Base-by-base conservation (phyloP, 768 basidiomycete genomes). In the Pleurotus tuber-regium region DNA sequence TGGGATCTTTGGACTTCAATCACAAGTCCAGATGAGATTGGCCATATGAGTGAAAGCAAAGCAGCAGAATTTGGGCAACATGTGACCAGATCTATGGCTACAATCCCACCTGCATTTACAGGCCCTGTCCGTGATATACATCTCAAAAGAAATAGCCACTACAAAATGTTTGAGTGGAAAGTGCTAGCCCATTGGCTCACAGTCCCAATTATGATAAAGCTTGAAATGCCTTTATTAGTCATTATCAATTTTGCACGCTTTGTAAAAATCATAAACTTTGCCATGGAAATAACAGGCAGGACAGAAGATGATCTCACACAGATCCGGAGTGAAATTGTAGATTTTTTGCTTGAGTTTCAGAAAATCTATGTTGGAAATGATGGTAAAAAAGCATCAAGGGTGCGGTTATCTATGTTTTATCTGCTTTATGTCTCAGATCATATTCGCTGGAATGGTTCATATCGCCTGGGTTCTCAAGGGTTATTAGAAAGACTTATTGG, bases 151-250 rank as follows among this genome's bases (percentile, higher is more conserved):
- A 66, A 70, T 19, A 70, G 67, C 43, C 68, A 69, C 46, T 70
- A 69, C 52, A 71, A 70, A 48, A 59, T 63, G 0, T 71, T 63
- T 54, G 66, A 68, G 57, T 70, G 64, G 65, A 71, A 69, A 66
- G 67, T 63, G 21, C 49, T 71, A 1, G 24, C 66, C 2, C 67
- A 71, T 41, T 70, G 70, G 68, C 69, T 64, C 47, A 56, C 68
- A 39, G n/a, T 69, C 14, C 67, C 67, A 3, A 66, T 71, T 40
- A 63, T 60, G 4, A 57, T 67, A 10, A 67, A 71, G 52, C 43
- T 69, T 16, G 60, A 54, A 28, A 56, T 70, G 30, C 42, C 63
- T 31, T 16, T 52, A 5, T 1, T 18, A 1, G 52, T 69, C 3
- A 51, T 71, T 1, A 10, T 56, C 25, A 69, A 66, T 50, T 68